These are phyloP conservation scores for Sclerotinia minor DNA, from an alignment of 2,329 filamentous ascomycete species.

Conservation along the genomic window DNA sequence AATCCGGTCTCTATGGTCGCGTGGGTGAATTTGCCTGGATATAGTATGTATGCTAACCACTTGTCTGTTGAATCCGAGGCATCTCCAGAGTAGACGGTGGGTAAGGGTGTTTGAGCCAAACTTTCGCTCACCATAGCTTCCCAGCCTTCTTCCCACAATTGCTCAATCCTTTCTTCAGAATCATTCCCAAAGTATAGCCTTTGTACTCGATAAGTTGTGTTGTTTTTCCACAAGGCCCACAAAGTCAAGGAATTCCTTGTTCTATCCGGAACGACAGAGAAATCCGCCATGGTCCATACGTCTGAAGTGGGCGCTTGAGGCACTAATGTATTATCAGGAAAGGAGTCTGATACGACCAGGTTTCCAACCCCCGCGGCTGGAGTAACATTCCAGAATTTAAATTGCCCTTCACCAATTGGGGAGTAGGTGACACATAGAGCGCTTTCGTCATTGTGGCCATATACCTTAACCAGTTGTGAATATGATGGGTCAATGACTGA, in stretches of 20 bases:
- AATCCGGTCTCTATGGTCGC: constrained; percentile 82
- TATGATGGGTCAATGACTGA: constrained; percentile 80
- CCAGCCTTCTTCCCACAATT: constrained; percentile 68
- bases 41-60: constrained; percentile 83
- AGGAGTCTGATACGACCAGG: constrained; percentile 69
- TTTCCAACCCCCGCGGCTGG: constrained; percentile 58
- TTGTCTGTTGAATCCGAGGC: constrained; percentile 73
- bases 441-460: constrained; percentile 57
- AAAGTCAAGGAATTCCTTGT: constrained; percentile 57
- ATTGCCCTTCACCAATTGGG: constrained; percentile 81
- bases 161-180: constrained; percentile 28
- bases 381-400: constrained; percentile 86
- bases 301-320: constrained; percentile 69
- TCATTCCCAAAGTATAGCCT: constrained; percentile 66
- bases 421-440: constrained; percentile 77
- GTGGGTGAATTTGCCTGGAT: constrained; percentile 77
- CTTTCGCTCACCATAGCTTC: constrained; percentile 64
- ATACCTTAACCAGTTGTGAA: constrained; percentile 71
- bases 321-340: constrained; percentile 65
- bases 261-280: constrained; percentile 58
- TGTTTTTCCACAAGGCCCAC: constrained; percentile 85
- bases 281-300: constrained; percentile 79
- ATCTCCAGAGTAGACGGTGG: constrained; percentile 62
- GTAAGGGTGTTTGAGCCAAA: constrained; percentile 52
- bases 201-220: constrained; percentile 74